Conservation (phyloP, 2,329 filamentous ascomycete species). For the Cryphonectria parasitica region DNA sequence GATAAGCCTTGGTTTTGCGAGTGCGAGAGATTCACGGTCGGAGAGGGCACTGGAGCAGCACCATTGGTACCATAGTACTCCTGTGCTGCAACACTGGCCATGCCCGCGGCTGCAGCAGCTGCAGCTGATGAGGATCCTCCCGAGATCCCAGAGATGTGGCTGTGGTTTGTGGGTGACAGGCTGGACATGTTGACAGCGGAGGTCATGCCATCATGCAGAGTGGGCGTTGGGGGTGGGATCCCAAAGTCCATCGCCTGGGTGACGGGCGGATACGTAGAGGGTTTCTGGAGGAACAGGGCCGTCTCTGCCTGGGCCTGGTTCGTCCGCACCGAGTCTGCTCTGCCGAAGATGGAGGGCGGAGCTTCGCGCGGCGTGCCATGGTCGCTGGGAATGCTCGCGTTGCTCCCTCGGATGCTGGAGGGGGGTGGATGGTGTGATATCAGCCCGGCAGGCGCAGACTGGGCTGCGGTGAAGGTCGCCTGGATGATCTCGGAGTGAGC, state of each 20-base stretch:
- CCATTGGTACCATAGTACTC: constrained; percentile 51
- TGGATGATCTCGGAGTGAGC: constrained; percentile 70
- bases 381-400: constrained; percentile 57
- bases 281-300: constrained; percentile 65
- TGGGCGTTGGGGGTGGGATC: constrained; percentile 50
- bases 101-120: constrained; percentile 23
- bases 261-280: constrained; percentile 51
- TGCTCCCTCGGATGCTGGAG: constrained; percentile 53
- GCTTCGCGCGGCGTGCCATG: constrained; percentile 59
- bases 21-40: constrained; percentile 58
- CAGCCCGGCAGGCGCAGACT: constrained; percentile 32
- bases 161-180: constrained; percentile 45
- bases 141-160: constrained; percentile 36
- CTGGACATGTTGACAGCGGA: constrained; percentile 46
- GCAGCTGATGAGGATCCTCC: constrained; percentile 14
- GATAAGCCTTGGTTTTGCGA: constrained; percentile 42
- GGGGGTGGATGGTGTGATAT: constrained; percentile 38
- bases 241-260: constrained; percentile 56
- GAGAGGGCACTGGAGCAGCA: constrained; percentile 57
- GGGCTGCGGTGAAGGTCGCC: constrained; percentile 50
- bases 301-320: constrained; percentile 57
- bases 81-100: constrained; percentile 49
- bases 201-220: constrained; percentile 54
- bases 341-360: constrained; percentile 48
- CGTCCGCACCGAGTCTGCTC: constrained; percentile 54